Evolutionary conservation across 257 asterid species (phyloP), one percentile per base, ranked within the genome.

Genomic region (Solanum bukasovii): DNA sequence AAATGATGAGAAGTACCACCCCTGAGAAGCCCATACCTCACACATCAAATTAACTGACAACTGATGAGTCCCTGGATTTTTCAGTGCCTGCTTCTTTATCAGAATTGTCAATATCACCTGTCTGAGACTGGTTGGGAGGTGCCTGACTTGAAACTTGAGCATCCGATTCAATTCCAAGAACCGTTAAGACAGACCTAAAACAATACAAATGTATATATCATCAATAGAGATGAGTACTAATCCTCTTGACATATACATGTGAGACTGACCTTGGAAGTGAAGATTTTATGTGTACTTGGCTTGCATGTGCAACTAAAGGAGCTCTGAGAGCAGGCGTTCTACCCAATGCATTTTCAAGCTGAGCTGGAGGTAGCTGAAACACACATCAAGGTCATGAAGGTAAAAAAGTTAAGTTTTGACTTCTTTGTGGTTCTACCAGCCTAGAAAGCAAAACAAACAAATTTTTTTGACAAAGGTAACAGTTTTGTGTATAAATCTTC

Each of bases 321-420:
- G 93, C 96, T 92, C 87, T 96, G 88, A 97, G 95, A 61, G 93
- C 99, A 16, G 98, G 93, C 9, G 91, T 94, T 93, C 96, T 95
- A 87, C 92, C 93, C 91, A 97, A 77, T 9, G 94, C 98, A 92
- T 93, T 96, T 91, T 96, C 98, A 87, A 97, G 98, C 93, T 95
- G 99, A 86, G 95, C 95, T 46, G 98, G 93, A 75, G 99, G 99
- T 85, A 97, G 95, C 99, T 97, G 96, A 88, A 92, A 92, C 86
- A 37, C 38, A 52, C 13, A 49, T 31, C 74, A 61, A 73, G 88
- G 85, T 49, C 85, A 82, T 29, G 85, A 49, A 82, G 85, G 70
- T 77, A 29, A 82, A 46, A 46, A 49, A 79, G 25, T 44, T 16
- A 44, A 46, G 65, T 27, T 46, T 18, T 9, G 70, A 49, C 40